These are phyloP conservation scores for Blepharisma undulans DNA, from an alignment of 169 alveolate genomes.

Conservation along the genomic window DNA sequence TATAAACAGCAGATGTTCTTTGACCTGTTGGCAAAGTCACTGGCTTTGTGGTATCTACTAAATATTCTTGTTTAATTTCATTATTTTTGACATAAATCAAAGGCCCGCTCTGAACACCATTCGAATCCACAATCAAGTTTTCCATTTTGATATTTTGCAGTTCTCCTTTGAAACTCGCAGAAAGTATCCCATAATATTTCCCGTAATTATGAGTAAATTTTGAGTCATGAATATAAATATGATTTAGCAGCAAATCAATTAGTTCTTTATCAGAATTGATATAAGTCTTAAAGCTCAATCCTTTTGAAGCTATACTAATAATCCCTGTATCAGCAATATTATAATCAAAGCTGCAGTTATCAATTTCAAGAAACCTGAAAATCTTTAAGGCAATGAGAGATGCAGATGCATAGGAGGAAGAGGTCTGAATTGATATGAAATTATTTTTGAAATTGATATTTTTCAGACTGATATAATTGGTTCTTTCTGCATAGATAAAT, in stretches of 20 bases:
- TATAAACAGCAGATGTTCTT: background rate
- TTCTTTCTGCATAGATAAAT: background rate
- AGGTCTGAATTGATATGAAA: background rate
- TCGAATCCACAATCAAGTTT: background rate
- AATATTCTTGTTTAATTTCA: background rate
- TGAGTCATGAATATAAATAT: background rate
- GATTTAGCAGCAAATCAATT: background rate
- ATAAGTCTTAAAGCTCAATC: background rate
- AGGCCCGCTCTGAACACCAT: background rate
- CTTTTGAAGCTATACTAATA: background rate
- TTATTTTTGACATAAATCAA: background rate
- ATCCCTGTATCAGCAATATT: background rate
- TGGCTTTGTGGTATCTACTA: background rate
- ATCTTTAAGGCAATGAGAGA: background rate
- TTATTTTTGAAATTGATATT: too few relatives aligned
- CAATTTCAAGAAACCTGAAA: background rate
- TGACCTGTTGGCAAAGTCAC: background rate
- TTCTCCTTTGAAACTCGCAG: background rate
- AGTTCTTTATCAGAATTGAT: background rate
- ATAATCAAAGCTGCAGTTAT: background rate
- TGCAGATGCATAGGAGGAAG: background rate
- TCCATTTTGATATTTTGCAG: background rate
- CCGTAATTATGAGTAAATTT: background rate
- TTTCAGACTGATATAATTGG: background rate
- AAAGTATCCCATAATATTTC: background rate